Conservation (phyloP, 805 yeast genomes). For the Metschnikowia vanudenii region DNA sequence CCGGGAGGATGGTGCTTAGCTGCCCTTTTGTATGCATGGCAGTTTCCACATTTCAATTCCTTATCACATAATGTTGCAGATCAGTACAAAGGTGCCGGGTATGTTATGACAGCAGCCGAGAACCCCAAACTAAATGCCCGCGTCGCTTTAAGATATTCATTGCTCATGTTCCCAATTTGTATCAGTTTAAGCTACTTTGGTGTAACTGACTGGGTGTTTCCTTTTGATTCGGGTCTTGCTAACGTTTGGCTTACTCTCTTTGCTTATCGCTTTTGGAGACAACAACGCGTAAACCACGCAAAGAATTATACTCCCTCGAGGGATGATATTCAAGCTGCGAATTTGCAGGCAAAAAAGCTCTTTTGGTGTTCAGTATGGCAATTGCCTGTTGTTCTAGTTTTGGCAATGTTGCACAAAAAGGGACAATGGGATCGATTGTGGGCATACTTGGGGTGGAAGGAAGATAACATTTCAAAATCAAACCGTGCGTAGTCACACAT, state of each 20-base stretch:
- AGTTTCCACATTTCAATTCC: constrained; percentile 95
- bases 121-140: constrained; percentile 91
- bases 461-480: neutral
- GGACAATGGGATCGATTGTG: constrained; percentile 82
- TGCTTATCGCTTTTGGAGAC: constrained; percentile 83
- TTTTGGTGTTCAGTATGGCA: constrained; percentile 97
- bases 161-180: constrained; percentile 94
- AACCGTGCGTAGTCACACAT: neutral
- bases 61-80: constrained; percentile 82
- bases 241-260: constrained; percentile 84
- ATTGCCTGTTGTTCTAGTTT: constrained; percentile 79
- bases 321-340: constrained; percentile 61
- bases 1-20: constrained; percentile 98
- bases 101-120: constrained; percentile 94
- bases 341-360: constrained; percentile 71
- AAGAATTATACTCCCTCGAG: constrained; percentile 42
- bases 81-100: constrained; percentile 90
- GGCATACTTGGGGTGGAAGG: constrained; percentile 22
- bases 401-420: constrained; percentile 93
- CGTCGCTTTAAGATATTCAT: constrained; percentile 84
- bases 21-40: constrained; percentile 91
- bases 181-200: constrained; percentile 74
- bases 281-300: constrained; percentile 63
- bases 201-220: constrained; percentile 79
- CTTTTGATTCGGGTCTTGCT: constrained; percentile 74